These are phyloP conservation scores for Botrytis paeoniae DNA, from an alignment of 2,329 filamentous ascomycete species.

Conservation along the genomic window DNA sequence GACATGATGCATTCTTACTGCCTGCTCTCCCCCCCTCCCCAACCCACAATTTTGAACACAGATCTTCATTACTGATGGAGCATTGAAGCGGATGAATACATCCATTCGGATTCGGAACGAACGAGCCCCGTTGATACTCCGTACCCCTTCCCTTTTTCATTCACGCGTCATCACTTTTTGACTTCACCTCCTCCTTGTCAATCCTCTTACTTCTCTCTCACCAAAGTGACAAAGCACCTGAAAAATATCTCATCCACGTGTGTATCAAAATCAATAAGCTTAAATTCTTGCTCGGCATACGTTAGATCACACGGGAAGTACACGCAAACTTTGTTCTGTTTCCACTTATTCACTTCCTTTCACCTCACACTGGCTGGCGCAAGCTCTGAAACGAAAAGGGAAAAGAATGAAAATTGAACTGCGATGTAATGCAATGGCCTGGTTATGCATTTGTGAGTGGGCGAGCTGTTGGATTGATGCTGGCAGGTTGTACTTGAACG, in stretches of 20 bases:
- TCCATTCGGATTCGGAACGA: not conserved
- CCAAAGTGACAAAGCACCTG: not conserved
- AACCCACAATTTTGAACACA: not conserved
- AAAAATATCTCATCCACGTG: not conserved
- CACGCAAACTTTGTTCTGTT: not conserved
- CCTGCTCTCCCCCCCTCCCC: not conserved
- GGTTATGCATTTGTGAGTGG: not conserved
- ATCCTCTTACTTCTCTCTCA: not conserved
- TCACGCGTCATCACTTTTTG: not conserved
- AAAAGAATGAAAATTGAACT: not conserved
- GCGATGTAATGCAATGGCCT: not conserved
- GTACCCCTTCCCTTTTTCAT: not conserved
- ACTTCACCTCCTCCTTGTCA: not conserved
- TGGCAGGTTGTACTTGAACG: not conserved
- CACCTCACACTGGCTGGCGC: not conserved
- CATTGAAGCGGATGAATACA: not conserved
- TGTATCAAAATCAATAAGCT: not conserved
- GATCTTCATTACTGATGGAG: not conserved
- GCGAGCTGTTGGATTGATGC: not conserved
- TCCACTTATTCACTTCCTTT: not conserved
- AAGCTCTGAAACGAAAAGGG: not conserved
- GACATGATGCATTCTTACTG: not conserved
- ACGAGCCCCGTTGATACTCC: not conserved
- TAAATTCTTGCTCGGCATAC: not conserved
- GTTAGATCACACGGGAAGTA: not conserved